Conservation (phyloP, 1,284 basidiomycete species). For the Pseudozyma thailandica region DNA sequence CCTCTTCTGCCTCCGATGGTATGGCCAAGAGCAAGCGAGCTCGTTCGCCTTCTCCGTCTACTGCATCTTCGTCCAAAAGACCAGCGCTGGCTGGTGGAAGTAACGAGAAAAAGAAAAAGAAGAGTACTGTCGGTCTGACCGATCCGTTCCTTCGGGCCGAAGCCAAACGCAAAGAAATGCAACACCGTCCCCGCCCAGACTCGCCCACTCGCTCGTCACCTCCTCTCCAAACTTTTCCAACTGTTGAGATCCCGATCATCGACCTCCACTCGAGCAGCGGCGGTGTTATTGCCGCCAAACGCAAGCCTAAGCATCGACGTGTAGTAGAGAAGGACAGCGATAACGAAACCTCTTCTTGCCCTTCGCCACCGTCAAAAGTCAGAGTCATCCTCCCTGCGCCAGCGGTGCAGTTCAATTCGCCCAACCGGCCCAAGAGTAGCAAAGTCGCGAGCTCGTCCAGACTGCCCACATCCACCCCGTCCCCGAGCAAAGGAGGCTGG, state of each 20-base stretch:
- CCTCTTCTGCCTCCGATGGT: conserved; percentile 11
- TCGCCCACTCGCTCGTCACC: too few species aligned
- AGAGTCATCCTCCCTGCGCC: too few species aligned
- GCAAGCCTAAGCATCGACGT: too few species aligned
- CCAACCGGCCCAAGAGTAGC: not conserved
- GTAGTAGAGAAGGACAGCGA: too few species aligned
- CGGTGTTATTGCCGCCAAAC: too few species aligned
- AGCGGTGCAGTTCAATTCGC: not conserved
- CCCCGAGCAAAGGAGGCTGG: conserved; percentile 20
- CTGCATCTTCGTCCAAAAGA: not conserved
- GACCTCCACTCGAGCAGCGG: too few species aligned
- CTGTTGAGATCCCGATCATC: too few species aligned
- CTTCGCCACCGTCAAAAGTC: too few species aligned
- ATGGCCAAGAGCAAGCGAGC: not conserved
- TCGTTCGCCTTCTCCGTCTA: conserved; percentile 1
- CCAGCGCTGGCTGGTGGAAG: not conserved
- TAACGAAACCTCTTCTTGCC: too few species aligned
- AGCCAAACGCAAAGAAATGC: not conserved
- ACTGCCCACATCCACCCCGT: conserved; percentile 7
- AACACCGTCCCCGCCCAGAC: not conserved
- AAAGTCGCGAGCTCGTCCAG: not conserved
- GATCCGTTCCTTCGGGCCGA: conserved; percentile 3
- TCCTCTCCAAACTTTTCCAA: too few species aligned
- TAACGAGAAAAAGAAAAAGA: not conserved
- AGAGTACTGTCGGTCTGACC: not conserved